phyloP scores from a whole-genome alignment of 2,329 filamentous ascomycete species.

The Alternaria burnsii region DNA sequence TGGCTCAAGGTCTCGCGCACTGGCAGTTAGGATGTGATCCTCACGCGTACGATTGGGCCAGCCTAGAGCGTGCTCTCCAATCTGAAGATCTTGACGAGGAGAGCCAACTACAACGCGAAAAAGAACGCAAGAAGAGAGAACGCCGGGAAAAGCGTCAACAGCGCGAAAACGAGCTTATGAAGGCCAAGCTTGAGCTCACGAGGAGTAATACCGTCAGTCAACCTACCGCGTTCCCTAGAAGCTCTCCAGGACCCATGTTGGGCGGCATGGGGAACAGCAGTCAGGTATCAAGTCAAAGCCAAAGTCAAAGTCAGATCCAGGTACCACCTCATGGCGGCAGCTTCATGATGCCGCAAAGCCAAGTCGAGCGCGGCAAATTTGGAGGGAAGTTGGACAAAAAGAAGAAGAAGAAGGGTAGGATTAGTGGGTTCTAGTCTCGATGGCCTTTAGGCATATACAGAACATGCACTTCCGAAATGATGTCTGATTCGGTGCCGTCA shows the following conservation, averaged over 20 bases:
- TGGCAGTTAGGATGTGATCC: conserved; percentile 53
- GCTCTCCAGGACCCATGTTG: conserved; percentile 39
- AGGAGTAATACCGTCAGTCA: conserved; percentile 33
- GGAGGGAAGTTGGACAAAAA: conserved; percentile 45
- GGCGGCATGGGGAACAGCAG: conserved; percentile 35
- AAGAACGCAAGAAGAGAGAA: conserved; percentile 51
- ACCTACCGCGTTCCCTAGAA: conserved; percentile 27
- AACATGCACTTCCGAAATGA: not conserved
- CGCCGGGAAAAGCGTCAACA: conserved; percentile 52
- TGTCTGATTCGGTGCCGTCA: conserved; percentile 6
- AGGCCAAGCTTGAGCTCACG: conserved; percentile 28
- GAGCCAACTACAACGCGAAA: conserved; percentile 50
- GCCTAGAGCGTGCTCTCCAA: conserved; percentile 39
- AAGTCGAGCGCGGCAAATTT: conserved; percentile 47
- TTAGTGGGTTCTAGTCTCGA: conserved; percentile 40
- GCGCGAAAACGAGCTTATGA: conserved; percentile 47
- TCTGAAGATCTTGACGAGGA: conserved; percentile 44
- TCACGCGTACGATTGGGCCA: conserved; percentile 52
- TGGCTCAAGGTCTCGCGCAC: conserved; percentile 52
- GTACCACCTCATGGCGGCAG: conserved; percentile 5
- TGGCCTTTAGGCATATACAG: not conserved
- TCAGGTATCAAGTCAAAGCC: conserved; percentile 25
- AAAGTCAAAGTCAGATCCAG: conserved; percentile 16
- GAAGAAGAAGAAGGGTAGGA: conserved; percentile 48
- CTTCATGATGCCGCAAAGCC: conserved; percentile 34